Evolutionary conservation across 352 stramenopile genomes (phyloP), one percentile per base, ranked within the genome.

Genomic region (Phytophthora foliorum): DNA sequence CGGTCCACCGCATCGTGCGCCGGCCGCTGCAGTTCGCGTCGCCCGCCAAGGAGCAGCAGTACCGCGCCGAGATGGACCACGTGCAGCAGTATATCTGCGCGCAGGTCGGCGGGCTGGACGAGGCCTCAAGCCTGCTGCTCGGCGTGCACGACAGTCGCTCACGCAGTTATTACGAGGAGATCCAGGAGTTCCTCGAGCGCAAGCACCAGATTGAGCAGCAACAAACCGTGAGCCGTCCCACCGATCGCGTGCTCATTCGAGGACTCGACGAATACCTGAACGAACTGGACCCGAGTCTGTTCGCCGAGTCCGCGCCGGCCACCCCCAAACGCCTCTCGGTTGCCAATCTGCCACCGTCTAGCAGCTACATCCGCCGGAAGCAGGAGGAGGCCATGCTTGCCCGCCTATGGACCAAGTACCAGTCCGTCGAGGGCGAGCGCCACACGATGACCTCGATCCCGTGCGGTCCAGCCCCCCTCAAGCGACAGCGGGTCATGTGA

Each of bases 221-320:
- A 24, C 63, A 32, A 19, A 45, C 16, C 44, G 45, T 24, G 36
- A 53, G 13, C 25, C 24, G 24, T 25, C 36, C 31, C 16, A 42
- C 32, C 7, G 75, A 78, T 45, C 64, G 62, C 51, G 64, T 77
- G 42, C 61, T 86, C 31, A 77, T 86, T n/a, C 56, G 63, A 41
- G 54, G 72, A 45, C 78, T 87, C 21, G 76, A 85, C 56, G 76
- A 83, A 54, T 89, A 81, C 58, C 54, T 89, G 57, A 66, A 85
- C 60, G 80, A 89, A n/a, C 57, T 89, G 42, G 80, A 89, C 48
- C 80, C 80, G 16, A 71, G 68, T 39, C 67, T 89, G 10, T 89
- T 87, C 41, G 60, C 39, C 17, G 55, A 72, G 51, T 51, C 29
- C 1, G 34, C 36, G n/a, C 46, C 31, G 11, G 17, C 49, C 25